Evolutionary conservation across 331 rosid genomes (phyloP).

Genomic region (Spiraea crenata): DNA sequence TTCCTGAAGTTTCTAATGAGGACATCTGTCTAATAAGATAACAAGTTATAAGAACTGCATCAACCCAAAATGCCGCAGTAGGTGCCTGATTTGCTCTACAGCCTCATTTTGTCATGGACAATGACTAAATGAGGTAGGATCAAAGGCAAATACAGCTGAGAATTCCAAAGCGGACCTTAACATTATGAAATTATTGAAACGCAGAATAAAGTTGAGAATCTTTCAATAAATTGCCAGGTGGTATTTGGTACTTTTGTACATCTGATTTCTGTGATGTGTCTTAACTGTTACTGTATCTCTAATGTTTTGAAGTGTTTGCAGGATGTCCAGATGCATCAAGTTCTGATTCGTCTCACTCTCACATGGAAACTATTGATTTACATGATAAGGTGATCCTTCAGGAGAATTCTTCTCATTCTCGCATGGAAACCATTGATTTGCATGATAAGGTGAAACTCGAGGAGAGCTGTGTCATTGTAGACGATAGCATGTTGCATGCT

Average conservation of each 20-base stretch:
- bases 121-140: neutral
- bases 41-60: neutral
- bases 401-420: slow-evolving; percentile 20
- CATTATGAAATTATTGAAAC: neutral
- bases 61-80: neutral
- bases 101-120: neutral
- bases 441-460: slow-evolving; percentile 39
- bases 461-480: slow-evolving; percentile 50
- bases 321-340: slow-evolving; percentile 34
- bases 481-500: slow-evolving; percentile 52
- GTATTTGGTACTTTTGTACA: neutral
- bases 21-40: neutral
- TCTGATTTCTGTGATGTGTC: neutral
- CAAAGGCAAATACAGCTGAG: neutral
- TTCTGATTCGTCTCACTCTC: slow-evolving; percentile 19
- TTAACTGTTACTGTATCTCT: neutral
- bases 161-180: neutral
- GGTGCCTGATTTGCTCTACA: neutral
- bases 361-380: slow-evolving; percentile 61
- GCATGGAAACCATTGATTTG: slow-evolving; percentile 58
- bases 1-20: neutral
- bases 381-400: slow-evolving; percentile 39
- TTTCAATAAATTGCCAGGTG: neutral
- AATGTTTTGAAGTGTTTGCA: slow-evolving; percentile 26
- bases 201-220: neutral